phyloP scores from a whole-genome alignment of 2,329 filamentous ascomycete species.

The Xylaria sp. region DNA sequence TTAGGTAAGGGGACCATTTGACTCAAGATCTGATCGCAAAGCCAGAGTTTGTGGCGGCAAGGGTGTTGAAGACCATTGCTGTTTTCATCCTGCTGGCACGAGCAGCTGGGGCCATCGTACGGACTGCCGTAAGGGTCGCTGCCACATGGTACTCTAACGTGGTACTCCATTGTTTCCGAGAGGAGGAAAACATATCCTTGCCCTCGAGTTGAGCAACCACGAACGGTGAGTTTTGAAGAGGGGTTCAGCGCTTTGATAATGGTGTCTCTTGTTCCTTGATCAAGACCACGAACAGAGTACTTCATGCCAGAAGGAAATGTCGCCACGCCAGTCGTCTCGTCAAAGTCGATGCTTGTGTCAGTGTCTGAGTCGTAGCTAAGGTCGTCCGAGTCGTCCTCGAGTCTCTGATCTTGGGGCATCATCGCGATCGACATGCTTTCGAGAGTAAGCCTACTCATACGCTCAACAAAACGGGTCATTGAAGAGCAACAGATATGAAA shows the following conservation, averaged over 20 bases:
- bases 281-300: conserved; percentile 33
- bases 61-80: conserved; percentile 30
- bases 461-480: conserved; percentile 34
- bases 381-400: conserved; percentile 22
- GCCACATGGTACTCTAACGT: conserved; percentile 44
- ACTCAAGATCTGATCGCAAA: conserved; percentile 48
- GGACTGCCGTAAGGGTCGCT: conserved; percentile 36
- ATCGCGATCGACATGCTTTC: conserved; percentile 36
- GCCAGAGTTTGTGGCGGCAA: conserved; percentile 48
- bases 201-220: conserved; percentile 44
- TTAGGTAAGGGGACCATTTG: conserved; percentile 41
- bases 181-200: conserved; percentile 52
- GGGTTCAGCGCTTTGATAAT: conserved; percentile 44
- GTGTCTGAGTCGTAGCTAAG: conserved; percentile 23
- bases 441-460: conserved; percentile 39
- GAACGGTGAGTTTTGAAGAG: conserved; percentile 45
- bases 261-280: conserved; percentile 33
- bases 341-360: conserved; percentile 32
- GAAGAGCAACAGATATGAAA: conserved; percentile 22
- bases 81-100: conserved; percentile 35
- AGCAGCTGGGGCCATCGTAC: conserved; percentile 42
- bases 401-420: conserved; percentile 30
- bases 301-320: conserved; percentile 34
- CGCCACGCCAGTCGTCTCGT: conserved; percentile 33
- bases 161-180: conserved; percentile 48